These are phyloP conservation scores for Mortierella sp. DNA, from an alignment of 371 early-diverging fungal genomes.

Conservation along the genomic window DNA sequence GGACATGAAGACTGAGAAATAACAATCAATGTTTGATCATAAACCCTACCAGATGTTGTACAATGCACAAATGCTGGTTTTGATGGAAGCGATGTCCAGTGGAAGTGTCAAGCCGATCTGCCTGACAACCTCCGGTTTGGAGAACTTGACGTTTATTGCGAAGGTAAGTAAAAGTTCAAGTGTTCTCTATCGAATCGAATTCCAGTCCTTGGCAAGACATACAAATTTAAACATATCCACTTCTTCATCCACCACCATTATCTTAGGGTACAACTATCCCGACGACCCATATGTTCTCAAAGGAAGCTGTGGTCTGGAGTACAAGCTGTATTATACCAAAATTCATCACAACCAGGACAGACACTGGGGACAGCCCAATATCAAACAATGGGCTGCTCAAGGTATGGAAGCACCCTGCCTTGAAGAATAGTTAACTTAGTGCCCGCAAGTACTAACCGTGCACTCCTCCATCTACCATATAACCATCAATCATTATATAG, in stretches of 20 bases:
- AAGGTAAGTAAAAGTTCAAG: constrained; percentile 37
- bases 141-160: constrained; percentile 63
- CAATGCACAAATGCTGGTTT: constrained; percentile 57
- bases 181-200: not conserved
- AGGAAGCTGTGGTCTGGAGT: constrained; percentile 71
- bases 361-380: constrained; percentile 1
- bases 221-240: not conserved
- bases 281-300: constrained; percentile 68
- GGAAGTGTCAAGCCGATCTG: constrained; percentile 66
- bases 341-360: constrained; percentile 10
- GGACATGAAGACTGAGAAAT: no score
- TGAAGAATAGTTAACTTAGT: not conserved
- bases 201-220: not conserved
- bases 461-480: not conserved
- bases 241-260: not conserved
- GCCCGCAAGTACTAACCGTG: no score
- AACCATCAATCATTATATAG: constrained; percentile 3
- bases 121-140: constrained; percentile 61
- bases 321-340: constrained; percentile 60
- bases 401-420: constrained; percentile 8
- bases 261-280: constrained; percentile 57
- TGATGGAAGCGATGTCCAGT: constrained; percentile 63
- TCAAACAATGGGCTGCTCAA: constrained; percentile 18
- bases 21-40: not conserved
- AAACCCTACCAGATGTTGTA: constrained; percentile 27